phyloP scores from a whole-genome alignment of 2,329 filamentous ascomycete species.

The Pezicula rhizophila region DNA sequence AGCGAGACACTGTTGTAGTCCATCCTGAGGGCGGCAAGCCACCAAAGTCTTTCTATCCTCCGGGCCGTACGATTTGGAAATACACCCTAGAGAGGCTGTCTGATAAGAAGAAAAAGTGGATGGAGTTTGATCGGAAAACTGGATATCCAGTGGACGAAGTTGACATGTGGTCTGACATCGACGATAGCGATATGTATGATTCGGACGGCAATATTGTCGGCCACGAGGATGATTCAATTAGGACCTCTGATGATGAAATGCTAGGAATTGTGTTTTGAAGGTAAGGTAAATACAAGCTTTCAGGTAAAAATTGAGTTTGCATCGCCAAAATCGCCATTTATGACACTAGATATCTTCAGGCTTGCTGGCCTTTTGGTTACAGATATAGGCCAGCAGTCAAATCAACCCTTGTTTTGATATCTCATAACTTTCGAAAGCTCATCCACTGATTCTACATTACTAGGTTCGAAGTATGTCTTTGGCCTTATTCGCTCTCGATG shows the following conservation, averaged over 20 bases:
- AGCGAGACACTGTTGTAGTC: background rate
- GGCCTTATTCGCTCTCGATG: too few relatives aligned
- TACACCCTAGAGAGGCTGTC: constrained; percentile 6
- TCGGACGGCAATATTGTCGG: background rate
- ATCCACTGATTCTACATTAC: too few relatives aligned
- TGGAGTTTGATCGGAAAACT: constrained; percentile 13
- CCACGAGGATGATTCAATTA: background rate
- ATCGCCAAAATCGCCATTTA: too few relatives aligned
- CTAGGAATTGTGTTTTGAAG: background rate
- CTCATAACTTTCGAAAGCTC: too few relatives aligned
- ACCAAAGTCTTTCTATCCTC: constrained; percentile 8
- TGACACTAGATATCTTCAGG: too few relatives aligned
- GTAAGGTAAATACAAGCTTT: too few relatives aligned
- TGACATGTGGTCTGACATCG: background rate
- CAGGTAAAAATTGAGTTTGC: too few relatives aligned
- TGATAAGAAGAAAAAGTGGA: constrained; percentile 11
- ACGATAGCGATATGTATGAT: background rate
- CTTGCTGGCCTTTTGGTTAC: too few relatives aligned
- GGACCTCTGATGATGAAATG: background rate
- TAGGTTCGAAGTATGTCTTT: too few relatives aligned
- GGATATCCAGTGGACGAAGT: constrained; percentile 5
- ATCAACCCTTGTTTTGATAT: too few relatives aligned
- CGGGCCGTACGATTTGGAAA: constrained; percentile 15
- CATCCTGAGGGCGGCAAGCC: constrained; percentile 14
- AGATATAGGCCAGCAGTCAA: too few relatives aligned